A percentile compares a stretch with the other conserved stretches of the same genome.
Evolutionary conservation across 768 basidiomycete species (phyloP).

Genomic region (Boletellus ananas): DNA sequence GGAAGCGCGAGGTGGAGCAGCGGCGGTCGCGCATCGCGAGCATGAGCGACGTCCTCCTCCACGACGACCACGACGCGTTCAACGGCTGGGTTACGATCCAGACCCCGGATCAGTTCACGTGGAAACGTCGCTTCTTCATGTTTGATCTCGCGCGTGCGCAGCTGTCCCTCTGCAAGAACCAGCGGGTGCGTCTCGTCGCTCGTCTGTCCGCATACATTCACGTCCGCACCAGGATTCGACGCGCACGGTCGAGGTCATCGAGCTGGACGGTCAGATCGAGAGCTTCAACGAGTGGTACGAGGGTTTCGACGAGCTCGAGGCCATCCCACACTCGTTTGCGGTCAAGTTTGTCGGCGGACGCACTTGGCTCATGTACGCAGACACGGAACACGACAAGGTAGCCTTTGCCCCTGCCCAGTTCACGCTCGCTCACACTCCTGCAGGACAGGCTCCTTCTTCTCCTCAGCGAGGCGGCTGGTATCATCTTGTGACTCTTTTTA

Average conservation of each 20-base stretch:
- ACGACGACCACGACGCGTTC: slow-evolving; percentile 36
- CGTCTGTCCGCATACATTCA: slow-evolving; percentile 1
- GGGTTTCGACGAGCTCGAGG: slow-evolving; percentile 63
- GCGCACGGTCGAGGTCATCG: slow-evolving; percentile 32
- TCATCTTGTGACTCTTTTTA: slow-evolving; percentile 21
- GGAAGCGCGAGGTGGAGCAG: slow-evolving; percentile 38
- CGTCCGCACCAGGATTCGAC: slow-evolving; percentile 25
- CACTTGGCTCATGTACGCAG: slow-evolving; percentile 57
- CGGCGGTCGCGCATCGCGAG: slow-evolving; percentile 39
- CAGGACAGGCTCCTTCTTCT: slow-evolving; percentile 28
- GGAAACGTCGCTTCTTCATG: slow-evolving; percentile 65
- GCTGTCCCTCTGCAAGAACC: slow-evolving; percentile 48
- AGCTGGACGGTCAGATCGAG: slow-evolving; percentile 44
- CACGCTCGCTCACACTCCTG: background rate
- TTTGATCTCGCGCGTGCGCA: slow-evolving; percentile 41
- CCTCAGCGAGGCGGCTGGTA: slow-evolving; percentile 27
- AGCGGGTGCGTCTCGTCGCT: slow-evolving; percentile 37
- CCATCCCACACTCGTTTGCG: slow-evolving; percentile 64
- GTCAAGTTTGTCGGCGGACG: slow-evolving; percentile 53
- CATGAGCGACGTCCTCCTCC: slow-evolving; percentile 45
- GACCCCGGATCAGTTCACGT: slow-evolving; percentile 47
- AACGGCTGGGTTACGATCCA: slow-evolving; percentile 65
- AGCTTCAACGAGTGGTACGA: slow-evolving; percentile 60
- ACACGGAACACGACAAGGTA: slow-evolving; percentile 63
- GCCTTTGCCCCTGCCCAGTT: background rate